Evolutionary conservation across 768 basidiomycete species (phyloP), one percentile per base, ranked within the genome.

Genomic region (Stropharia rugosoannulata): DNA sequence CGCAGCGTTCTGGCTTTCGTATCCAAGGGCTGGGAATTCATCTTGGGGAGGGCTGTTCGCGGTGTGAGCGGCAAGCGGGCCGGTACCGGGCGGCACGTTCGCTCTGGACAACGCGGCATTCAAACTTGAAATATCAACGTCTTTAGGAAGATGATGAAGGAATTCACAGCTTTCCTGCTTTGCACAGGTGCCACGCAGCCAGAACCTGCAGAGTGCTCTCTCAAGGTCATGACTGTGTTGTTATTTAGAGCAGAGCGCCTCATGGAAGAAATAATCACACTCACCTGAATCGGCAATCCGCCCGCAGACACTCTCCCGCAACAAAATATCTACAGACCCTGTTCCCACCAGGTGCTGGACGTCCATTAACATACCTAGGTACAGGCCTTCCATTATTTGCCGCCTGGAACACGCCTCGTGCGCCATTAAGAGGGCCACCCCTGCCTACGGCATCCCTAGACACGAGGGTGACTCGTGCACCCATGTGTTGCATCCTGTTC

Each of bases 151-250:
- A 68, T 92, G 90, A 67, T 97, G 95, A 66, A 97, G 73, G 73
- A 98, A 98, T 73, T 98, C 97, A 83, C 95, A 98, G 60, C 82
- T 84, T 55, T 96, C 95, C 52, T 95, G 91, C 70, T 99, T 99
- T 29, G 95, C 93, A 66, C 97, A 99, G 43, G 94, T 94, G 5
- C 96, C 96, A 49, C 95, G 84, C 29, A 99, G 81, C 97, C 97
- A 99, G 77, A 99, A 99, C 36, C 97, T 89, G 73, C 91, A 95
- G 18, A 98, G 70, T 1, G 95, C 95, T 40, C 95, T 84, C 70
- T 98, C 95, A 3, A 97, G 82, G 65, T 98, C 95, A 67, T 97
- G 95, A 63, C 95, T 97, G 27, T 25, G 55, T 51, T 43, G 15
- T 36, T n/a, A 48, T 32, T 56, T 25, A 59, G 54, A 58, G 49